Evolutionary conservation across 2,329 filamentous ascomycete genomes (phyloP), one percentile per base, ranked within the genome.

Genomic region (Juglanconis sp.): DNA sequence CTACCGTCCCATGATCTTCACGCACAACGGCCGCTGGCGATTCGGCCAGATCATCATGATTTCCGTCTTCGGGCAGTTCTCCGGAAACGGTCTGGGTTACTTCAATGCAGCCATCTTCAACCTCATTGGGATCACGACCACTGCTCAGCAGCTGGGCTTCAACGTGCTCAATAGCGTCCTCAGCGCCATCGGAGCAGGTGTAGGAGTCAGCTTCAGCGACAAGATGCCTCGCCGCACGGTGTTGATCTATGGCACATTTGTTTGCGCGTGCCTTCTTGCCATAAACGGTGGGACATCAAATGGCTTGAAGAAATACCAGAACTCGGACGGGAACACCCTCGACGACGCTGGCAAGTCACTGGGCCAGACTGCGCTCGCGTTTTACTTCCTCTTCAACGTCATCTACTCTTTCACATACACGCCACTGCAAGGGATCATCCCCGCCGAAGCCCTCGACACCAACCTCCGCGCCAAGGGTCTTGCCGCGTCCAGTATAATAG

Each of bases 341-440:
- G 64, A 73, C 58, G 56, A 66, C 1, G 44, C 38, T 9, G 59
- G 59, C 32, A 42, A 54, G 4, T 72, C 68, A 3, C 78, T 76
- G 60, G 79, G 71, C 46, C 70, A 75, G 62, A 76, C 76, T 15
- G 78, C 76, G 4, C 70, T 81, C 47, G 76, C 77, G 3, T 76
- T 76, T 24, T 80, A 80, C 69, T 80, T 80, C 66, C 68, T 81
- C 15, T 80, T 81, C 72, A 79, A 80, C 67, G 68, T 79, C 34
- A 70, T 79, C 60, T 81, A 79, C 68, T 79, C 78, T 3, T 80
- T 81, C 64, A 78, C 77, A 46, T 80, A 80, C 66, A 81, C 78
- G 2, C 79, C 79, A 1, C 74, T 81, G 11, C 79, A 81, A 63
- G 77, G 74, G 59, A 76, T 79, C 48, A 74, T 80, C 46, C 77